Evolutionary conservation across 2,329 filamentous ascomycete genomes (phyloP).

Genomic region (Septoria petroselini): DNA sequence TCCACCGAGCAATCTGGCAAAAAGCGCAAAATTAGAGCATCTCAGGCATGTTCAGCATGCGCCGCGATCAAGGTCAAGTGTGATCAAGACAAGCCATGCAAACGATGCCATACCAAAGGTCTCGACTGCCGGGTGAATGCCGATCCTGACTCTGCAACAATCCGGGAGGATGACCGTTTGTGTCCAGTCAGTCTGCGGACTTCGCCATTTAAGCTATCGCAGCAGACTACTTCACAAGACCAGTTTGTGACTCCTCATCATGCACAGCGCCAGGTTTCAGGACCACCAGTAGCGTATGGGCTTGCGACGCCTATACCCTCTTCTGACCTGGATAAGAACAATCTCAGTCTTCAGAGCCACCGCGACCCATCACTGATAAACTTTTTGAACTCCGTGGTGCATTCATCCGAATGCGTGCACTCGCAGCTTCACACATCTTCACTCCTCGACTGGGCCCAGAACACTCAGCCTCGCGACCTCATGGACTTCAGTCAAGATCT

Average conservation of each 20-base stretch:
- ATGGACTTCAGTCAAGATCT: conserved; percentile 28
- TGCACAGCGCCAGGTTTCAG: background rate
- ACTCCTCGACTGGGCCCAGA: conserved; percentile 19
- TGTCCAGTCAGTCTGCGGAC: conserved; percentile 13
- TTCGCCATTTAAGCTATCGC: conserved; percentile 5
- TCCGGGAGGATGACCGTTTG: conserved; percentile 4
- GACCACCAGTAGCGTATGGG: background rate
- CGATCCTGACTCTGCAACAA: conserved; percentile 1
- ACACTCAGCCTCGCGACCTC: conserved; percentile 22
- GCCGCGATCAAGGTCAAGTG: conserved; percentile 27
- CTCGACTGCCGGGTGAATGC: conserved; percentile 24
- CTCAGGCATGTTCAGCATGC: conserved; percentile 25
- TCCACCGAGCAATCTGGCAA: conserved; percentile 23
- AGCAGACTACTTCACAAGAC: conserved; percentile 1
- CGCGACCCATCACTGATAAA: conserved; percentile 21
- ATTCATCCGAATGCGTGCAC: conserved; percentile 9
- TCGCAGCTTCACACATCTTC: conserved; percentile 1
- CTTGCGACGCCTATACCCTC: background rate
- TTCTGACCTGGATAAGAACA: background rate
- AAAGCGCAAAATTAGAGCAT: conserved; percentile 26
- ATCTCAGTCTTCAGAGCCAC: conserved; percentile 1
- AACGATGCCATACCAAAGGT: conserved; percentile 23
- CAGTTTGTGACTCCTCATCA: background rate
- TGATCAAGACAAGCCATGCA: conserved; percentile 27
- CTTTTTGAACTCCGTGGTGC: conserved; percentile 22